Base-by-base conservation (phyloP, 805 yeast genomes). In the Myxozyma geophila region DNA sequence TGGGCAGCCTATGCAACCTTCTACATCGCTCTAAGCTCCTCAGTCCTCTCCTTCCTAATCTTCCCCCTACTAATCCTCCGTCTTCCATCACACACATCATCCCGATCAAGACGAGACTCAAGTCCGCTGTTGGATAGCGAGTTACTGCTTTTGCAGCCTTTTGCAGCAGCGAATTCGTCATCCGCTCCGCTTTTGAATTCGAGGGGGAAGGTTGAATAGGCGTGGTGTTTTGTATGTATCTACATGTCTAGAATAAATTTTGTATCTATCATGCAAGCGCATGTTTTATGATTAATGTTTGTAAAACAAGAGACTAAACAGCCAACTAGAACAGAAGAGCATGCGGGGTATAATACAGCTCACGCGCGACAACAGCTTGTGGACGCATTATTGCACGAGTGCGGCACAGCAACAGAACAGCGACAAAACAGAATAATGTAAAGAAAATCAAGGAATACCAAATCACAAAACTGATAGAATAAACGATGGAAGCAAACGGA, bases 1-100 rank as follows among this genome's bases (percentile, higher is more conserved):
- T 95, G 99, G 99, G 89, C 66, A 7, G 58, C 71, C 13, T 50
- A 62, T 51, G 57, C 60, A 5, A 36, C 47, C 28, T 39, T 17
- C 47, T 37, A 39, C 40, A 5, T 56, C 23, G 49, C 53, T 21
- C 9, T 39, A 17, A 46, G 37, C 28, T 19, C 59, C 9, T 13
- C 28, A 7, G 7, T 56, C 10, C 36, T 56, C 21, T 47, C 53
- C 15, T 56, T 56, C 39, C 36, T 56, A 19, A 28, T 56, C 19
- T 47, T 56, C 37, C 59, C 59, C 35, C n/a, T 56, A 8, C 3
- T 53, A 39, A 53, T 53, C 3, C 12, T 40, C 3, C 23, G 33
- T 21, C 56, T n/a, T 13, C 21, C 36, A 8, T 17, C 56, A 12
- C 44, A n/a, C 28, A 13, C 15, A 15, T 8, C 15, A 15, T 8